phyloP scores from a whole-genome alignment of 1,284 basidiomycete genomes.

The Ganoderma leucocontextum region DNA sequence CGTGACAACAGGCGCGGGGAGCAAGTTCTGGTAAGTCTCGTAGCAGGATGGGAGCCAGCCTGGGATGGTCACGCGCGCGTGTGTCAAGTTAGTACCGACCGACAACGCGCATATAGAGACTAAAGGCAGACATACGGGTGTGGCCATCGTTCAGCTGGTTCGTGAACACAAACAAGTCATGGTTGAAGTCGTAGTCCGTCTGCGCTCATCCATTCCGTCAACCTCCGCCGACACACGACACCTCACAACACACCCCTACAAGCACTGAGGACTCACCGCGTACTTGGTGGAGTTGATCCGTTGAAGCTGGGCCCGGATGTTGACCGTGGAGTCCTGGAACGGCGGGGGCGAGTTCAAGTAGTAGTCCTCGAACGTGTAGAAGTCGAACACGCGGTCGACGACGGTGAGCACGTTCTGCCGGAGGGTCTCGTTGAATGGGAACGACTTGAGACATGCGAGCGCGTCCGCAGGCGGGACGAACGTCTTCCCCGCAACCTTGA shows the following conservation, averaged over 20 bases:
- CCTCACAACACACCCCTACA: neutral
- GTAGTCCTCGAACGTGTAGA: slow-evolving; percentile 71
- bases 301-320: slow-evolving; percentile 59
- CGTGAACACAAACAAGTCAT: slow-evolving; percentile 62
- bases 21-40: slow-evolving; percentile 61
- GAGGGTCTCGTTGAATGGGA: slow-evolving; percentile 71
- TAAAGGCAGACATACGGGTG: slow-evolving; percentile 52
- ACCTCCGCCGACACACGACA: neutral
- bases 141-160: slow-evolving; percentile 71
- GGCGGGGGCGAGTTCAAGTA: slow-evolving; percentile 66
- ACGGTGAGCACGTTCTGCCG: slow-evolving; percentile 65
- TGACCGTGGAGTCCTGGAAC: slow-evolving; percentile 64
- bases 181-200: slow-evolving; percentile 68
- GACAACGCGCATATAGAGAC: neutral
- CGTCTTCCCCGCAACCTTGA: slow-evolving; percentile 54
- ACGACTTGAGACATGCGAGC: slow-evolving; percentile 64
- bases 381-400: slow-evolving; percentile 65
- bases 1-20: slow-evolving; percentile 66
- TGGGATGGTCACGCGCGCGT: slow-evolving; percentile 33
- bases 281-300: slow-evolving; percentile 58
- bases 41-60: slow-evolving; percentile 70
- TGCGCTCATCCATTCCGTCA: slow-evolving; percentile 16
- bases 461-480: slow-evolving; percentile 62
- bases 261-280: slow-evolving; percentile 41
- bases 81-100: neutral